phyloP scores from a whole-genome alignment of 805 yeast species.

The Wickerhamomyces silvicola region DNA sequence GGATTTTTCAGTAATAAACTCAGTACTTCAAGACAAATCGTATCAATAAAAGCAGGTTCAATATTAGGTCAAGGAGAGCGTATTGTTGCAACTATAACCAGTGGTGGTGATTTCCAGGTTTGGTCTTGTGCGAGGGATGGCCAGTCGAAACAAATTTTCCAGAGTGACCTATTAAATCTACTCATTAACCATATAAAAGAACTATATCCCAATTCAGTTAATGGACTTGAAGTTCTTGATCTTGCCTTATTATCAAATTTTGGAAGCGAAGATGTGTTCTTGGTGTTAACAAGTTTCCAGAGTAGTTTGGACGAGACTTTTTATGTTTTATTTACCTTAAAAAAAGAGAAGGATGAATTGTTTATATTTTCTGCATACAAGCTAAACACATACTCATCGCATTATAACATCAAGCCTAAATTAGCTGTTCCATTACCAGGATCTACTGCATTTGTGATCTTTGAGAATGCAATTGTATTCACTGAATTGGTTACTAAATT shows the following conservation, averaged over 20 bases:
- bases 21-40: slow-evolving; percentile 36
- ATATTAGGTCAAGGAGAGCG: slow-evolving; percentile 45
- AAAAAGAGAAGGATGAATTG: slow-evolving; percentile 44
- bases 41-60: slow-evolving; percentile 50
- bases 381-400: slow-evolving; percentile 41
- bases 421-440: slow-evolving; percentile 54
- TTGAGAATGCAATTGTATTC: slow-evolving; percentile 56
- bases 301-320: slow-evolving; percentile 23
- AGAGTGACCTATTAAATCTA: slow-evolving; percentile 28
- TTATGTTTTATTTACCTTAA: slow-evolving; percentile 48
- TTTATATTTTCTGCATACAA: slow-evolving; percentile 60
- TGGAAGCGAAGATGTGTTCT: slow-evolving; percentile 33
- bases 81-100: slow-evolving; percentile 33
- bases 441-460: slow-evolving; percentile 52
- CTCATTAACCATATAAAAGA: slow-evolving; percentile 36
- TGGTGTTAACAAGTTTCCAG: slow-evolving; percentile 39
- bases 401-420: slow-evolving; percentile 33
- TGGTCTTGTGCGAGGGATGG: slow-evolving; percentile 46
- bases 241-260: slow-evolving; percentile 41
- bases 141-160: slow-evolving; percentile 31
- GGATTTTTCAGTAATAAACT: slow-evolving; percentile 28
- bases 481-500: slow-evolving; percentile 47
- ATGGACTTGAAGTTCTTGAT: slow-evolving; percentile 53
- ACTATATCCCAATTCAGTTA: slow-evolving; percentile 45
- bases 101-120: slow-evolving; percentile 37